Evolutionary conservation across 345 rosid genomes (phyloP).

Genomic region (Eucalyptus erythrocorys): DNA sequence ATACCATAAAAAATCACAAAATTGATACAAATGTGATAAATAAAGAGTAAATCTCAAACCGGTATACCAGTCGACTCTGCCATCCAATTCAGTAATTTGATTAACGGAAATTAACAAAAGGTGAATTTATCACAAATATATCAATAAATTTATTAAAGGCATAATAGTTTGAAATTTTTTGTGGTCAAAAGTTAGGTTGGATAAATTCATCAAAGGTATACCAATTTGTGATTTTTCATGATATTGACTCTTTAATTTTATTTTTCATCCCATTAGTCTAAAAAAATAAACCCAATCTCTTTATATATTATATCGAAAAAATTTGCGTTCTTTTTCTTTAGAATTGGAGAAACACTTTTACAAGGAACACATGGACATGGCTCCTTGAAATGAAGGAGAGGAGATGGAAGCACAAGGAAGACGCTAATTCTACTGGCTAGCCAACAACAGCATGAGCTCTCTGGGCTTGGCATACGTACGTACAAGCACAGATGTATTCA

Average conservation of each 20-base stretch:
- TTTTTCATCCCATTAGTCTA: not conserved
- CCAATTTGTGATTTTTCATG: no score
- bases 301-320: no score
- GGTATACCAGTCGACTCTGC: accelerated
- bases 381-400: not conserved
- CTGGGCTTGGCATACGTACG: not conserved
- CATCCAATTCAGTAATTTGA: no score
- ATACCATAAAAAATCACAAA: no score
- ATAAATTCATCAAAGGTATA: no score
- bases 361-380: not conserved
- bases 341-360: not conserved
- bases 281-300: not conserved
- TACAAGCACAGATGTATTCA: not conserved
- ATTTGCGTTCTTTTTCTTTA: not conserved
- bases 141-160: accelerated
- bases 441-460: not conserved
- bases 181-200: accelerated
- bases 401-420: not conserved
- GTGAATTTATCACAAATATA: no score
- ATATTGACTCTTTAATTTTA: no score
- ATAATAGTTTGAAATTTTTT: accelerated
- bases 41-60: accelerated
- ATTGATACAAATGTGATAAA: no score
- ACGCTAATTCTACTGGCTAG: not conserved
- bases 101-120: accelerated